Percentiles rank a stretch among this genome's conserved stretches.
Conservation (phyloP, 306 rosid species). For the Dryas alaskensis region DNA sequence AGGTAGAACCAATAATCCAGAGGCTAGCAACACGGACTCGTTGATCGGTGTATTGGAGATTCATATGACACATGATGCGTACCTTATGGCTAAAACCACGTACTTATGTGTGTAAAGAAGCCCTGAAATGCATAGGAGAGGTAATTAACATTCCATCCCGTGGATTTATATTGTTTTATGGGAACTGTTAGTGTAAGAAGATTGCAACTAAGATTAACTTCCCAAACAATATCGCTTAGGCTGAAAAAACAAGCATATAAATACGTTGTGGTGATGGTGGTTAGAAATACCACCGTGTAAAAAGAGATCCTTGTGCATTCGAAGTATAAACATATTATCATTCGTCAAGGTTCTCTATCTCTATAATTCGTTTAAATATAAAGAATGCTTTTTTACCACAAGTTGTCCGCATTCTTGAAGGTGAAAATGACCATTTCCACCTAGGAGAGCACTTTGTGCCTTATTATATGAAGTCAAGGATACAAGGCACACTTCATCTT, state of each 20-base stretch:
- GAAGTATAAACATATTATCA: not conserved
- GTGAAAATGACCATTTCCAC: constrained; percentile 51
- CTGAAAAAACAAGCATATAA: too few relatives aligned
- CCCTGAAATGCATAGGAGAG: constrained; percentile 70
- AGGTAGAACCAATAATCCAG: constrained; percentile 68
- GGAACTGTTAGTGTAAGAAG: not conserved
- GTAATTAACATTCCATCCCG: constrained; percentile 28
- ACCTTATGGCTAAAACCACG: constrained; percentile 75
- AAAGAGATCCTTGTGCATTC: not conserved
- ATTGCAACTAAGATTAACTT: not conserved
- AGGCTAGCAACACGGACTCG: constrained; percentile 58
- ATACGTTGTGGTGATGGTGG: too few relatives aligned
- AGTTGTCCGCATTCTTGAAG: constrained; percentile 86
- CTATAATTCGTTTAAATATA: not conserved
- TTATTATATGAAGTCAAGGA: constrained; percentile 31
- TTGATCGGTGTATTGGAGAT: constrained; percentile 65
- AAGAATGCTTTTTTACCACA: constrained; percentile 18
- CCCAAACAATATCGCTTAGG: not conserved
- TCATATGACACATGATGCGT: constrained; percentile 54
- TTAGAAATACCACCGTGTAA: not conserved
- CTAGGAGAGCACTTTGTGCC: constrained; percentile 48
- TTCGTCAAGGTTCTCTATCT: not conserved
- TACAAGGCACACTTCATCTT: not conserved
- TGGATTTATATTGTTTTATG: not conserved
- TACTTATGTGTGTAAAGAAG: constrained; percentile 51